A percentile compares a stretch with the other conserved stretches of the same genome.
Conservation (phyloP, 1,284 basidiomycete species). For the Austroboletus niveus region DNA sequence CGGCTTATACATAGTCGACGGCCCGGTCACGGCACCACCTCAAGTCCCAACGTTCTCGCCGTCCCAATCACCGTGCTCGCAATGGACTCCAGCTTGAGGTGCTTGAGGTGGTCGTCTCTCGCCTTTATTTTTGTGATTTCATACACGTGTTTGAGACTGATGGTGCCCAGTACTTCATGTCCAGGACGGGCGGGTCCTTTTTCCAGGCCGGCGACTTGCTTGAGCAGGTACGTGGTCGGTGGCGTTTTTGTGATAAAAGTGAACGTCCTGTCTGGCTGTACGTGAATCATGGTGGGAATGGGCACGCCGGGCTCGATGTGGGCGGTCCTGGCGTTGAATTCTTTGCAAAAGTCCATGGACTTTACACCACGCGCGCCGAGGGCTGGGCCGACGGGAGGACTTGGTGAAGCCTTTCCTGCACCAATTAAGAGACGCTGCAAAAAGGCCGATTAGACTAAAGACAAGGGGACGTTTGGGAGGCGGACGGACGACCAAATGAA, state of each 20-base stretch:
- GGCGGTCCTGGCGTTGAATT: slow-evolving; percentile 90
- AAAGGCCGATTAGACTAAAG: slow-evolving; percentile 7
- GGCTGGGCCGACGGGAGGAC: slow-evolving; percentile 95
- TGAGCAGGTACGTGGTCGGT: slow-evolving; percentile 88
- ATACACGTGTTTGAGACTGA: slow-evolving; percentile 96
- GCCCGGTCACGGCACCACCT: slow-evolving; percentile 75
- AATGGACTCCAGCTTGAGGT: slow-evolving; percentile 81
- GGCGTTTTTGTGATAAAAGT: slow-evolving; percentile 92
- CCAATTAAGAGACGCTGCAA: slow-evolving; percentile 78
- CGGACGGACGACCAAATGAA: slow-evolving; percentile 32
- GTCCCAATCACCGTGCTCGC: slow-evolving; percentile 86
- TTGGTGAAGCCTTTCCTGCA: slow-evolving; percentile 94
- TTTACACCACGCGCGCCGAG: slow-evolving; percentile 98
- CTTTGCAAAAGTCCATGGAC: slow-evolving; percentile 99
- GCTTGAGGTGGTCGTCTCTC: slow-evolving; percentile 84
- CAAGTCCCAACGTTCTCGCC: slow-evolving; percentile 81
- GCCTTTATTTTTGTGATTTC: slow-evolving; percentile 99
- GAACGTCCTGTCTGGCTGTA: slow-evolving; percentile 95
- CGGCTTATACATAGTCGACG: slow-evolving; percentile 16
- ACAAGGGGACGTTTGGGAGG: slow-evolving; percentile 3
- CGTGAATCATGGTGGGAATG: slow-evolving; percentile 86
- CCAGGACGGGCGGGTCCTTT: slow-evolving; percentile 85
- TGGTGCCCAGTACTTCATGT: slow-evolving; percentile 73
- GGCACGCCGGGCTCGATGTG: slow-evolving; percentile 88
- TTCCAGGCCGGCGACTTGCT: slow-evolving; percentile 88